Base-by-base conservation (phyloP, 1,284 basidiomycete species). In the Volvariella volvacea region DNA sequence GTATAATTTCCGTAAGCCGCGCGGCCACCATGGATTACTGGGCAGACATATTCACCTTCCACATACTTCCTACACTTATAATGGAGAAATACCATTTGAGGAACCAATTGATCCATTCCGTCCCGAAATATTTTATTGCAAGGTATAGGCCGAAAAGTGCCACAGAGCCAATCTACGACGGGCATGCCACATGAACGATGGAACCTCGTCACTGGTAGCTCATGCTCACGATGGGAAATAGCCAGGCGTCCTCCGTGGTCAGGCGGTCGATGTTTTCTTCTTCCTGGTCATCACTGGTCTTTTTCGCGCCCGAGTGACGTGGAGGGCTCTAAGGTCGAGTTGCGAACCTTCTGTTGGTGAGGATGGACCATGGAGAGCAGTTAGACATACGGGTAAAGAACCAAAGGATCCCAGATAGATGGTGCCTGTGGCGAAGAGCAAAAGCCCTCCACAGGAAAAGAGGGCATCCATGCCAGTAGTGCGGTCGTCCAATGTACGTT, bases 71-170 rank as follows among this genome's bases (percentile, higher is more conserved):
- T 9, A 82, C 65, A 0, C 83, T 83, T 3, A 72, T 70, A 12
- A 83, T 19, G 14, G 79, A 71, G 52, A 91, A 91, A 57, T 92
- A 92, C 69, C 81, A 80, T n/a, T 75, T 77, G 16, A 91, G 65
- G 1, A 88, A 49, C 70, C 72, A 78, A 59, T 91, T 91, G 50
- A 96, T 82, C 84, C 88, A 91, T 53, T 82, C 78, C 54, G 76
- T 80, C 33, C 89, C 88, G 36, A 90, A 64, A 59, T 85, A 93
- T 57, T 82, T 83, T 52, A 92, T 74, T 30, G 83, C 64, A 40
- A 78, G 56, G 56, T 88, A 92, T 42, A 91, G 62, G 3, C 79
- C 75, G 49, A 85, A 68, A 21, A 92, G 67, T 16, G 74, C 71
- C 2, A 66, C 65, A 1, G 84, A 88, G 4, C 82, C 86, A 47